Percentiles rank a stretch among this genome's conserved stretches.
phyloP scores from a whole-genome alignment of 1,139 yeast genomes.

The Suhomyces choctaworum region DNA sequence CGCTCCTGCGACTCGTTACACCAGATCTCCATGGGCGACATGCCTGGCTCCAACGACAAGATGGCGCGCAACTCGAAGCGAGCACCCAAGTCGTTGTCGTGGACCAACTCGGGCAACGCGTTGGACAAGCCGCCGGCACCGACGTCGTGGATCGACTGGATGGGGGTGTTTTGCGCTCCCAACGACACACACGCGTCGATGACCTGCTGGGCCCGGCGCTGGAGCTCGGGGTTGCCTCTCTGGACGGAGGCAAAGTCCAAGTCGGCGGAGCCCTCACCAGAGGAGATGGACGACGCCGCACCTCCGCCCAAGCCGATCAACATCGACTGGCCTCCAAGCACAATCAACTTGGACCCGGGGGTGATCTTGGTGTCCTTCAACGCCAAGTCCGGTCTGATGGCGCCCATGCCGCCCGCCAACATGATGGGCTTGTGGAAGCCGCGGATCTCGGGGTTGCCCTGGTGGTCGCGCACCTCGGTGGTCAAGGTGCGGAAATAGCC shows the following conservation, averaged over 20 bases:
- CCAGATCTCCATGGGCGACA: constrained; percentile 99
- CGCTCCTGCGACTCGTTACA: constrained; percentile 99
- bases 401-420: constrained; percentile 99
- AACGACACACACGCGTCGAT: constrained; percentile 90
- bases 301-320: constrained; percentile 99
- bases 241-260: constrained; percentile 98
- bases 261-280: constrained; percentile 94
- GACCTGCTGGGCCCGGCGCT: constrained; percentile 98
- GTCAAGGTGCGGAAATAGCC: constrained; percentile 97
- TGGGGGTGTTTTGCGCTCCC: constrained; percentile 72
- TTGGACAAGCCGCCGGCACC: constrained; percentile 99
- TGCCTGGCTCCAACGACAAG: constrained; percentile 90
- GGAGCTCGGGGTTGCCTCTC: constrained; percentile 99
- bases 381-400: constrained; percentile 91
- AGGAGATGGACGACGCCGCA: constrained; percentile 93
- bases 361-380: constrained; percentile 84
- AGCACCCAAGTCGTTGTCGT: constrained; percentile 95
- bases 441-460: constrained; percentile 73
- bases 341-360: constrained; percentile 90
- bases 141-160: constrained; percentile 96
- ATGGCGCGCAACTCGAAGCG: constrained; percentile 87
- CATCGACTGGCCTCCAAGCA: constrained; percentile 98
- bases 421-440: constrained; percentile 99
- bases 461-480: constrained; percentile 63
- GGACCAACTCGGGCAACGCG: constrained; percentile 96